These are phyloP conservation scores for Aegle marmelos DNA, from an alignment of 345 rosid species.

Conservation along the genomic window DNA sequence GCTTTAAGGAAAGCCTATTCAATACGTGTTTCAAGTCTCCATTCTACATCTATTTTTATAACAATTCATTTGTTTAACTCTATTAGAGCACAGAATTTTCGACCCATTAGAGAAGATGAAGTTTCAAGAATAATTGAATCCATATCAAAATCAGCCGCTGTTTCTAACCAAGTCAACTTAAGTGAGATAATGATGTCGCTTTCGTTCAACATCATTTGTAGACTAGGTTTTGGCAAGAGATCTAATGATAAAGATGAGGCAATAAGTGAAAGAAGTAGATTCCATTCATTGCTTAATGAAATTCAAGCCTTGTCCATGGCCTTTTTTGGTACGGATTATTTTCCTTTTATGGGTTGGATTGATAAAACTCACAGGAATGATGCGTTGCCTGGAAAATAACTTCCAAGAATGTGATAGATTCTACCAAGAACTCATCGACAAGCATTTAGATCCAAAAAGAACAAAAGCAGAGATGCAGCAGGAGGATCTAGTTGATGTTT, in stretches of 20 bases:
- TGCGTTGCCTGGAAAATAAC: slow-evolving; percentile 28
- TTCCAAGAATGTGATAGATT: slow-evolving; percentile 36
- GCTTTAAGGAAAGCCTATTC: too few relatives aligned
- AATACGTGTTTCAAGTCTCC: too few relatives aligned
- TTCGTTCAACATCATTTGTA: slow-evolving; percentile 17
- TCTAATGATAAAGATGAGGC: slow-evolving; percentile 4
- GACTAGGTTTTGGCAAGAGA: slow-evolving; percentile 30
- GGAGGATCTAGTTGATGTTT: slow-evolving; percentile 44
- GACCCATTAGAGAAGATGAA: slow-evolving; percentile 23
- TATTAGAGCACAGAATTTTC: slow-evolving; percentile 13
- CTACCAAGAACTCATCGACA: slow-evolving; percentile 35
- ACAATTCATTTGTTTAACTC: slow-evolving; percentile 23
- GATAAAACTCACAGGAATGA: slow-evolving; percentile 33
- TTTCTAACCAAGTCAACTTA: slow-evolving; percentile 4
- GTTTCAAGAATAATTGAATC: slow-evolving; percentile 21
- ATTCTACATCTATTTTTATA: too few relatives aligned
- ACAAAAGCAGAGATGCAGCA: neutral
- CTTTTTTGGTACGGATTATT: slow-evolving; percentile 25
- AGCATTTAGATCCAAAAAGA: slow-evolving; percentile 31
- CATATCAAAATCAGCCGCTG: neutral
- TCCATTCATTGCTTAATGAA: slow-evolving; percentile 18
- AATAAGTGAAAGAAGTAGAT: neutral
- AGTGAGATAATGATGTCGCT: slow-evolving; percentile 13
- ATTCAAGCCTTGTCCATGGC: slow-evolving; percentile 20
- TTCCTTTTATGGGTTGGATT: slow-evolving; percentile 26